Evolutionary conservation across 2,329 filamentous ascomycete species (phyloP).

Genomic region (Aspergillus novoparasiticus): DNA sequence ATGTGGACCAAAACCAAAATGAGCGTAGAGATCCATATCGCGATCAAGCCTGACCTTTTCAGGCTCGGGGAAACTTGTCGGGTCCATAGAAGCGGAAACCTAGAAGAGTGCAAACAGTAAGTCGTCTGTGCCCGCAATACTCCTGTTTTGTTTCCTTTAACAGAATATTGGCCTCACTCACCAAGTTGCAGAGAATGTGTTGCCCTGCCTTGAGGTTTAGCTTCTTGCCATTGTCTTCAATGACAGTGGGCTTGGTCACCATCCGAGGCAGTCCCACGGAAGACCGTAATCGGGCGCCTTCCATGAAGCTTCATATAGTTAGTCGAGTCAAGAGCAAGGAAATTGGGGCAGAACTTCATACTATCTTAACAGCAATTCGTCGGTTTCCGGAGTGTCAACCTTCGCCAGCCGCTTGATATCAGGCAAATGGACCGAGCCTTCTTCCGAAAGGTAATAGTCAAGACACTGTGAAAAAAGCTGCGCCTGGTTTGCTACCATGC

Average conservation of each 20-base stretch:
- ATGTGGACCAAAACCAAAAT: conserved; percentile 66
- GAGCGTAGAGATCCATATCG: conserved; percentile 64
- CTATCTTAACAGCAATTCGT: conserved; percentile 56
- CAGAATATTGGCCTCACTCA: conserved; percentile 22
- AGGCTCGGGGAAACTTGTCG: conserved; percentile 41
- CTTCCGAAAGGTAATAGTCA: conserved; percentile 58
- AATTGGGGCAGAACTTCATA: conserved; percentile 22
- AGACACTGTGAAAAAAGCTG: conserved; percentile 61
- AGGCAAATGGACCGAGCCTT: conserved; percentile 51
- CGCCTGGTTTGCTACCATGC: conserved; percentile 59
- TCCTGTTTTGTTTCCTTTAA: neutral
- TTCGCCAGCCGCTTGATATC: conserved; percentile 53
- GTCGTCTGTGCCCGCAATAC: neutral
- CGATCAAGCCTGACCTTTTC: conserved; percentile 61
- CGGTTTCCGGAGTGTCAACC: conserved; percentile 47
- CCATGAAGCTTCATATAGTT: conserved; percentile 38
- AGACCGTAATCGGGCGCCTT: conserved; percentile 42
- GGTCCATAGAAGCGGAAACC: conserved; percentile 40
- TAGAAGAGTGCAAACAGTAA: conserved; percentile 13
- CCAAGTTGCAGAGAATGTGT: conserved; percentile 39
- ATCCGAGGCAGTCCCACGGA: conserved; percentile 42
- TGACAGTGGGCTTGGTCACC: conserved; percentile 33
- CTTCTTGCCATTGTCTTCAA: conserved; percentile 39
- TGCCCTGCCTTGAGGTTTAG: conserved; percentile 39
- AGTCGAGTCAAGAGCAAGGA: conserved; percentile 8